Conservation (phyloP, 2,329 filamentous ascomycete species). For the Aspergillus jensenii region DNA sequence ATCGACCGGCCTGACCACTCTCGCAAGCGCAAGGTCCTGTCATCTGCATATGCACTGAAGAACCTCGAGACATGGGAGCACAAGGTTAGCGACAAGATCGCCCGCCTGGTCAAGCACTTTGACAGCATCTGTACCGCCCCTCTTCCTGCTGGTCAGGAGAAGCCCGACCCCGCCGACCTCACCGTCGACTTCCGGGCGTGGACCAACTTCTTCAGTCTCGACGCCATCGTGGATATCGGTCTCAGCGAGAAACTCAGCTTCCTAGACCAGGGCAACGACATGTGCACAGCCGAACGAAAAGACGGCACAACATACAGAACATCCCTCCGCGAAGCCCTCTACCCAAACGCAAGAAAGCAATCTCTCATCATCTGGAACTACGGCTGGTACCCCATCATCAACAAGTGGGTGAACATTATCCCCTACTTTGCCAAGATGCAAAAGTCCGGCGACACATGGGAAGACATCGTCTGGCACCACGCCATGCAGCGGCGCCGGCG, state of each 20-base stretch:
- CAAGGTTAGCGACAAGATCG: slow-evolving; percentile 55
- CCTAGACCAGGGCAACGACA: slow-evolving; percentile 51
- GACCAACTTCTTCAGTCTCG: slow-evolving; percentile 58
- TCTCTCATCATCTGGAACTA: slow-evolving; percentile 43
- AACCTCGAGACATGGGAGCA: slow-evolving; percentile 57
- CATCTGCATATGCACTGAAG: slow-evolving; percentile 53
- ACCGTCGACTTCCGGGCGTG: slow-evolving; percentile 53
- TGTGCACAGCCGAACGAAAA: slow-evolving; percentile 42
- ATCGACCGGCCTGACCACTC: slow-evolving; percentile 54
- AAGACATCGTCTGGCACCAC: slow-evolving; percentile 47
- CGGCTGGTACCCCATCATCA: slow-evolving; percentile 50
- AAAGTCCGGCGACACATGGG: slow-evolving; percentile 46
- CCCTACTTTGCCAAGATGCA: slow-evolving; percentile 43
- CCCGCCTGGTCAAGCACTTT: slow-evolving; percentile 45
- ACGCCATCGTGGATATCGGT: slow-evolving; percentile 59
- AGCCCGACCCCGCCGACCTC: slow-evolving; percentile 21
- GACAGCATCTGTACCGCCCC: slow-evolving; percentile 41
- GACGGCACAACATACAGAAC: slow-evolving; percentile 50
- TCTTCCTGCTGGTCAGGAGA: slow-evolving; percentile 19
- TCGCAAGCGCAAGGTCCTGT: slow-evolving; percentile 52
- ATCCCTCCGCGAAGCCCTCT: slow-evolving; percentile 52
- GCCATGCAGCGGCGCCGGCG: slow-evolving; percentile 34
- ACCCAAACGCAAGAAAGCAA: slow-evolving; percentile 53
- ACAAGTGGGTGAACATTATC: slow-evolving; percentile 49
- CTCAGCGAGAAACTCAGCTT: slow-evolving; percentile 53